These are phyloP conservation scores for Boletus sp. DNA, from an alignment of 768 basidiomycete genomes.

Conservation along the genomic window DNA sequence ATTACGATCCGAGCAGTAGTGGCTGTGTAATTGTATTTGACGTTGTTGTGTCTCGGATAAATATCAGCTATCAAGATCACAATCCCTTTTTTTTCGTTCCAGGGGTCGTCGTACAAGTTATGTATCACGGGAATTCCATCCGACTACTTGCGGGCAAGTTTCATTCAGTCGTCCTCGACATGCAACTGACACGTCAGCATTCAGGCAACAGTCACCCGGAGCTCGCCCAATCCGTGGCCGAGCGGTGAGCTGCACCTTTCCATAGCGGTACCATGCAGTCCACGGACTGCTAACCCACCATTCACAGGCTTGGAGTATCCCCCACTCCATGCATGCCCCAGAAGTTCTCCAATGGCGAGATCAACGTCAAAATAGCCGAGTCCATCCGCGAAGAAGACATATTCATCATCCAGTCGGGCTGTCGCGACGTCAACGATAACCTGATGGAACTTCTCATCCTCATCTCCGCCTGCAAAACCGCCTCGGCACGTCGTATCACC, in stretches of 20 bases:
- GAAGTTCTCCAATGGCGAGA: slow-evolving; percentile 94
- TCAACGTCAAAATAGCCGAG: slow-evolving; percentile 91
- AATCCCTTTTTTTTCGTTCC: slow-evolving; percentile 5
- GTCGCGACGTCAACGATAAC: slow-evolving; percentile 89
- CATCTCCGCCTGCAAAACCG: slow-evolving; percentile 96
- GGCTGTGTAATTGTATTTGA: slow-evolving; percentile 44
- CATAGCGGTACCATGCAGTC: slow-evolving; percentile 33
- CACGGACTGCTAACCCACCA: slow-evolving; percentile 49
- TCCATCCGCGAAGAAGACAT: slow-evolving; percentile 97
- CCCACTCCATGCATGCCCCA: slow-evolving; percentile 82
- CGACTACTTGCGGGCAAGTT: slow-evolving; percentile 67
- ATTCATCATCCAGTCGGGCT: slow-evolving; percentile 95
- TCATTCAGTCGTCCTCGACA: background rate
- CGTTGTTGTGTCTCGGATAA: slow-evolving; percentile 15
- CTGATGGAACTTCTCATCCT: slow-evolving; percentile 99
- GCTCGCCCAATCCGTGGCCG: slow-evolving; percentile 92
- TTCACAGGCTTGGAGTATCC: slow-evolving; percentile 79
- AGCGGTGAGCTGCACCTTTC: slow-evolving; percentile 81
- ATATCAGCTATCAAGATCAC: slow-evolving; percentile 4
- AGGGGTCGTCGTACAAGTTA: slow-evolving; percentile 35
- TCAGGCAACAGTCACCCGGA: slow-evolving; percentile 97
- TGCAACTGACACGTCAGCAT: slow-evolving; percentile 10
- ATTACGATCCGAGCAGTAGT: slow-evolving; percentile 69
- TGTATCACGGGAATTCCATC: slow-evolving; percentile 83
- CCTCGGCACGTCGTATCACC: slow-evolving; percentile 91